Conservation (phyloP, 2,329 filamentous ascomycete species). For the Ascosphaera apis region DNA sequence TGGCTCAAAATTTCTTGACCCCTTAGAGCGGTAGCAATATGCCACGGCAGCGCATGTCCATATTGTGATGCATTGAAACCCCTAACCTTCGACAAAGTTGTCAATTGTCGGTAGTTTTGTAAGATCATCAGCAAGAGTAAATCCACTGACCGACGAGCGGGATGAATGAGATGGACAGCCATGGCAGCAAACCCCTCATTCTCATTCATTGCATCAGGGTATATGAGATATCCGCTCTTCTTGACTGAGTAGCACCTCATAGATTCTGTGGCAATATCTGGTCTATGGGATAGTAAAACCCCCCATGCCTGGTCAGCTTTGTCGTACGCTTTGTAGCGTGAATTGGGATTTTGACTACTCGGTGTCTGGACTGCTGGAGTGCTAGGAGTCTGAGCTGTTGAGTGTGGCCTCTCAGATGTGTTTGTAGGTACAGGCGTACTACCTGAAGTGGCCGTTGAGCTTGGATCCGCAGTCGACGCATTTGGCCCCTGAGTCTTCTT, state of each 20-base stretch:
- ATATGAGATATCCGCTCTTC: conserved; percentile 24
- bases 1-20: conserved; percentile 20
- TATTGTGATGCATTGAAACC: conserved; percentile 19
- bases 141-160: conserved; percentile 11
- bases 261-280: conserved; percentile 18
- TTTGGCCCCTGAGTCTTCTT: neutral
- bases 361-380: conserved; percentile 13
- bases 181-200: conserved; percentile 19
- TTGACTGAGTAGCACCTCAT: conserved; percentile 17
- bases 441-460: conserved; percentile 20
- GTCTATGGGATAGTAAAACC: conserved; percentile 28
- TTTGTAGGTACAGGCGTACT: conserved; percentile 15
- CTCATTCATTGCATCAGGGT: conserved; percentile 19
- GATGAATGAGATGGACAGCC: conserved; percentile 19
- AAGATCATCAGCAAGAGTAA: conserved; percentile 19
- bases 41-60: conserved; percentile 23
- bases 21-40: conserved; percentile 22
- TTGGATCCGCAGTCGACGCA: conserved; percentile 12
- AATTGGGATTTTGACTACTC: neutral
- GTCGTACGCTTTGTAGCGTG: conserved; percentile 13
- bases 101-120: conserved; percentile 22
- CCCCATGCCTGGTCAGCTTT: conserved; percentile 36
- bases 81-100: conserved; percentile 19
- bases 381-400: too few relatives aligned
- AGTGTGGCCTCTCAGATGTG: too few relatives aligned